Percentiles rank a stretch among this genome's conserved stretches.
Conservation (phyloP, 83 land plant species). For the Picea abies region DNA sequence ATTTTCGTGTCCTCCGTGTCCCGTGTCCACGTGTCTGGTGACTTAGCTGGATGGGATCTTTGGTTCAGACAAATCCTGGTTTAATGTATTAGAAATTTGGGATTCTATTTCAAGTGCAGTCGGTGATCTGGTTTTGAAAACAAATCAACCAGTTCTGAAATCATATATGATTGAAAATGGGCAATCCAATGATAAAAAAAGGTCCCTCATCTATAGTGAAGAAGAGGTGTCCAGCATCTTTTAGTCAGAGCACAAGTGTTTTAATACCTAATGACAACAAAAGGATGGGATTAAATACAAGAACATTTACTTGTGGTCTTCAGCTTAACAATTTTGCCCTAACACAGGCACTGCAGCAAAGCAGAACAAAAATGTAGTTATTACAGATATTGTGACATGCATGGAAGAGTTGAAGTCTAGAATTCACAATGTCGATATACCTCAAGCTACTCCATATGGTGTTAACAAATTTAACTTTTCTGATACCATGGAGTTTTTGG, state of each 20-base stretch:
- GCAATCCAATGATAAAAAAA: background rate
- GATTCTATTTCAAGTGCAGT: conserved; percentile 74
- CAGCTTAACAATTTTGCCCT: background rate
- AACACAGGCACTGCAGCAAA: background rate
- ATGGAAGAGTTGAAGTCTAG: background rate
- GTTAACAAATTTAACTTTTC: no score
- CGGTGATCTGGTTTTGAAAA: conserved; percentile 57
- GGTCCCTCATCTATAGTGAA: background rate
- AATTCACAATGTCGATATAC: background rate
- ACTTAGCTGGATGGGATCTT: no score
- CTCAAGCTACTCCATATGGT: background rate
- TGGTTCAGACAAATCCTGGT: conserved; percentile 12
- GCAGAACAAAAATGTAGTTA: background rate
- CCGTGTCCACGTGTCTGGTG: no score
- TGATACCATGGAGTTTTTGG: no score
- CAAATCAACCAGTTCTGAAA: background rate
- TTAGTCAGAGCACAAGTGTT: background rate
- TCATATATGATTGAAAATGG: background rate
- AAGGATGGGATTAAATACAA: background rate
- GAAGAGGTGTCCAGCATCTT: background rate
- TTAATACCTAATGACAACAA: background rate
- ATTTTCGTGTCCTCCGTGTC: no score
- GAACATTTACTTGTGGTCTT: background rate
- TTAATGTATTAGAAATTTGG: conserved; percentile 42
- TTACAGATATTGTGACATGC: background rate